Base-by-base conservation (phyloP, 352 stramenopile species). In the Globisporangium nagaii region DNA sequence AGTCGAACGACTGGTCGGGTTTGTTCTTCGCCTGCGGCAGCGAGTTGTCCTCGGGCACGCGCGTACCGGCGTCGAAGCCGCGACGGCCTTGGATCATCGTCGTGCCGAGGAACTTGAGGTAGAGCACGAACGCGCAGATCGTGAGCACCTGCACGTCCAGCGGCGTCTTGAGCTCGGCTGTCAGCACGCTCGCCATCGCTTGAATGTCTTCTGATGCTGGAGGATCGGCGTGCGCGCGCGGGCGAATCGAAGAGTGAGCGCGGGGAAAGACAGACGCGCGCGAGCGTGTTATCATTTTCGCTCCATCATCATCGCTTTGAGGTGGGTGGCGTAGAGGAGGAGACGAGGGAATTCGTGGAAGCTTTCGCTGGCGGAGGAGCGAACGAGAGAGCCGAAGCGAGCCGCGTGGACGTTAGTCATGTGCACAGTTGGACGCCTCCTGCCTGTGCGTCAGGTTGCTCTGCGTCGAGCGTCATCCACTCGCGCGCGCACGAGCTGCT, bases 21-120 rank as follows among this genome's bases (percentile, higher is more conserved):
- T 62, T 62, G 27, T 28, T 48, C 2, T 54, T 66, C 9, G 55
- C 56, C 22, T 40, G 46, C 24, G 60, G 45, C 9, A 79, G 32
- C 53, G 56, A 47, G 40, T 59, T 67, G 57, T 79, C 70, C 42
- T 81, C 70, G 0, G 70, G 46, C 32, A 65, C 53, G 15, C 74
- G 71, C 20, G 66, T 80, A 55, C 75, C 75, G 19, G 71, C 68
- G 11, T 58, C 53, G 47, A 85, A 88, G 17, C 65, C 68, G 42
- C 66, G 69, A 36, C 70, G 59, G 24, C 62, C 71, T 30, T 86
- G 74, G 32, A 75, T 65, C 57, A 80, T 78, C 20, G 70, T 69
- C 19, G 70, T 69, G 3, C 30, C 68, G 56, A 86, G 39, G 51
- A 83, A 83, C 66, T 86, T 86, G 72, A 79, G 39, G 62, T 84